phyloP scores from a whole-genome alignment of 2,329 filamentous ascomycete genomes.

The Parasarocladium wereldwijsianum region DNA sequence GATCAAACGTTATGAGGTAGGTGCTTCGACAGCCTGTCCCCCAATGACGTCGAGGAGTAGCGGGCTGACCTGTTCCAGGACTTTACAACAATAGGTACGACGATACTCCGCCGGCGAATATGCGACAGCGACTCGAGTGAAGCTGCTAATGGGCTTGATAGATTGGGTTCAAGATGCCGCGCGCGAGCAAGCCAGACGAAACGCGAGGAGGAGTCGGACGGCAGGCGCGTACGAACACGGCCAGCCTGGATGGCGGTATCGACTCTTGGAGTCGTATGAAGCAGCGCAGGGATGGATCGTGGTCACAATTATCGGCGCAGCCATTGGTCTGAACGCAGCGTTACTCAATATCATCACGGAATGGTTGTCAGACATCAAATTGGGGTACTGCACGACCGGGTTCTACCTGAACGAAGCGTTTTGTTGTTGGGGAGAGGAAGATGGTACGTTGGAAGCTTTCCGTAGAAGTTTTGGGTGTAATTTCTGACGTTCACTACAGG shows the following conservation, averaged over 20 bases:
- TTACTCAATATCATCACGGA: slow-evolving; percentile 92
- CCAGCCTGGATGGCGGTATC: slow-evolving; percentile 62
- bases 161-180: slow-evolving; percentile 98
- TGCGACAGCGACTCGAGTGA: background rate
- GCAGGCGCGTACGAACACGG: slow-evolving; percentile 59
- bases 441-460: slow-evolving; percentile 33
- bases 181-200: slow-evolving; percentile 72
- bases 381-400: slow-evolving; percentile 86
- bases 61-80: slow-evolving; percentile 31
- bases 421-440: slow-evolving; percentile 94
- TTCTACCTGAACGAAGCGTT: slow-evolving; percentile 98
- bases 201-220: slow-evolving; percentile 57
- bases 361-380: slow-evolving; percentile 90
- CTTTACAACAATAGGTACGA: slow-evolving; percentile 78
- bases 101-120: slow-evolving; percentile 5
- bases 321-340: slow-evolving; percentile 85
- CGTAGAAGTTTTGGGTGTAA: slow-evolving; percentile 5
- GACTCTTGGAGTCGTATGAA: slow-evolving; percentile 76
- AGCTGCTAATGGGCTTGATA: slow-evolving; percentile 11
- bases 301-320: slow-evolving; percentile 80
- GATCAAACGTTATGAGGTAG: slow-evolving; percentile 88
- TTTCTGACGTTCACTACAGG: slow-evolving; percentile 28
- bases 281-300: slow-evolving; percentile 97
- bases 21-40: slow-evolving; percentile 8
- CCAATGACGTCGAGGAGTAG: slow-evolving; percentile 7